Conservation (phyloP, 148 eudicot genomes). For the Spergularia bocconei region DNA sequence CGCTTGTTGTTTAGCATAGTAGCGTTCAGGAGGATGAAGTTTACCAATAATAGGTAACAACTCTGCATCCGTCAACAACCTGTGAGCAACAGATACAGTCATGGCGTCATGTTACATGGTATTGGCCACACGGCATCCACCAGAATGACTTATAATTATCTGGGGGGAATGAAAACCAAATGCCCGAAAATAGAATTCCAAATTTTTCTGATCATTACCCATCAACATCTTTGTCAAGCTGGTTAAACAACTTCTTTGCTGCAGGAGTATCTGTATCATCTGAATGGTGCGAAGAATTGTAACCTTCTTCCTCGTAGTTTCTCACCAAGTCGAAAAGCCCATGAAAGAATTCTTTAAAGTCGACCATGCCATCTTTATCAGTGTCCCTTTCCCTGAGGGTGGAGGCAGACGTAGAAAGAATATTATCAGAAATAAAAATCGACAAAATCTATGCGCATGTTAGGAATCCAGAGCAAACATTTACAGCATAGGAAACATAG, state of each 20-base stretch:
- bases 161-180: conserved; percentile 6
- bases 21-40: conserved; percentile 87
- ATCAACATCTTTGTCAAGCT: conserved; percentile 86
- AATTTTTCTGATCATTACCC: conserved; percentile 43
- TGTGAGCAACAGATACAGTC: conserved; percentile 26
- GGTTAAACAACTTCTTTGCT: conserved; percentile 69
- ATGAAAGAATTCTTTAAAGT: conserved; percentile 86
- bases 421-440: neutral
- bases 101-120: neutral
- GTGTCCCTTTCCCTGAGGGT: conserved; percentile 84
- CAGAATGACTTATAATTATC: neutral
- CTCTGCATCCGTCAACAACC: conserved; percentile 63
- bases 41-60: conserved; percentile 77
- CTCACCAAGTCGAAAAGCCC: conserved; percentile 90
- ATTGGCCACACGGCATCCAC: neutral
- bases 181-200: neutral
- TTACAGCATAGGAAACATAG: neutral
- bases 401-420: neutral
- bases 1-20: conserved; percentile 95
- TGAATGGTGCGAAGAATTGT: conserved; percentile 46
- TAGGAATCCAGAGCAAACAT: neutral
- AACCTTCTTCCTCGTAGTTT: conserved; percentile 69
- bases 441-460: conserved; percentile 6
- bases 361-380: conserved; percentile 89
- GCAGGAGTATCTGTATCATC: conserved; percentile 68